Evolutionary conservation across 1,284 basidiomycete species (phyloP).

Genomic region (Malassezia restricta): DNA sequence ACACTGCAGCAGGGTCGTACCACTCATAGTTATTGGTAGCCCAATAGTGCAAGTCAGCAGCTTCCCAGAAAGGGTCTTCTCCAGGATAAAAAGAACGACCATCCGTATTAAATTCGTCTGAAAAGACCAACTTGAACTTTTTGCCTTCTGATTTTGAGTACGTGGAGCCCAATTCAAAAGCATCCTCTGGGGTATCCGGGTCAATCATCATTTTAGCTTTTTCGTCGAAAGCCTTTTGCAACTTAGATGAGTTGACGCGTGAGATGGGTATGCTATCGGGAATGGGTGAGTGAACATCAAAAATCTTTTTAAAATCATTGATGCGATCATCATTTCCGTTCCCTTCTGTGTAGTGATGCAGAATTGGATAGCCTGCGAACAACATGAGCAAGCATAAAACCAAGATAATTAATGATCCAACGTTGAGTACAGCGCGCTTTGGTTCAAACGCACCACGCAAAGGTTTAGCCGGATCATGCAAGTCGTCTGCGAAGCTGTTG

Average conservation of each 20-base stretch:
- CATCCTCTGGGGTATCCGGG: constrained; percentile 42
- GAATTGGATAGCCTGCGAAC: constrained; percentile 41
- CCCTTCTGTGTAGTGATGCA: constrained; percentile 13
- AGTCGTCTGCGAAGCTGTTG: constrained; percentile 22
- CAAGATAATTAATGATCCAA: constrained; percentile 31
- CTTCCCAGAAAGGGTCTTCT: constrained; percentile 61
- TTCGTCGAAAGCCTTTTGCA: neutral
- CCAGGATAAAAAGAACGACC: constrained; percentile 53
- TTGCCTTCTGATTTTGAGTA: constrained; percentile 22
- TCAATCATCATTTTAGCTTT: constrained; percentile 36
- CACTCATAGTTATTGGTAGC: constrained; percentile 41
- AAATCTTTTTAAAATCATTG: neutral
- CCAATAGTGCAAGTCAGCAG: constrained; percentile 61
- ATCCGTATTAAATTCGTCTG: constrained; percentile 45
- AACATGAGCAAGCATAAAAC: constrained; percentile 27
- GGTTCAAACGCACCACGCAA: neutral
- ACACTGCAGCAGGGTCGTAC: constrained; percentile 69
- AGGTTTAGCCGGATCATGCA: constrained; percentile 15
- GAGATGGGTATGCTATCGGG: neutral
- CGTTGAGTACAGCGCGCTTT: constrained; percentile 33
- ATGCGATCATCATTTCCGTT: neutral
- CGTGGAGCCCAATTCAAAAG: constrained; percentile 49
- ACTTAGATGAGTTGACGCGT: neutral
- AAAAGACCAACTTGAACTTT: constrained; percentile 42
- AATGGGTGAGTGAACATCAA: neutral